Base-by-base conservation (phyloP, 1,284 basidiomycete genomes). In the Cronartium quercuum region DNA sequence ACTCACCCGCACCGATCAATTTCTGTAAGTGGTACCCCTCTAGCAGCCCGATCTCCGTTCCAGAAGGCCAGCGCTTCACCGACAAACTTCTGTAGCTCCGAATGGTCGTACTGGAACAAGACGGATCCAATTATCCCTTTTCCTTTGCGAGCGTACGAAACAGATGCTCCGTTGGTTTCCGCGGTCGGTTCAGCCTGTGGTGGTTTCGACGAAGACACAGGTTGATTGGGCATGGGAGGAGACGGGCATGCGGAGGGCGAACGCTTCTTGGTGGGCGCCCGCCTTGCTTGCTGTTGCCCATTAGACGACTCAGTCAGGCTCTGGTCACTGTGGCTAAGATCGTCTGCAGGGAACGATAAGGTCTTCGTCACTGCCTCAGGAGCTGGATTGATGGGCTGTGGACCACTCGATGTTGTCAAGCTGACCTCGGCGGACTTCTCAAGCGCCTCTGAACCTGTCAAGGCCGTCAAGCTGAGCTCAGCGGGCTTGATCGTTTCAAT, bases 1-100 rank as follows among this genome's bases (percentile, higher is more conserved):
- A 86, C 89, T 83, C 78, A 90, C 90, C 83, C 81, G 83, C 92
- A 94, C 66, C 91, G 84, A 69, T 84, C 80, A 2, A 87, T 84
- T 61, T 90, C 84, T 74, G 85, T 82, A 15, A 89, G 73, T 3
- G 84, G 84, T 0, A 94, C 92, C 1, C 92, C 92, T 29, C 81
- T 81, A 0, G 91, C 87, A 18, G 84, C 83, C 35, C 91, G 84
- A 69, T 83, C 77, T 0, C 91, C 91, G 77, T 86, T 83, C 92
- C 92, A 94, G 86, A 89, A 93, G 55, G 84, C 81, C 12, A 93
- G 82, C 0, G 89, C 84, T 65, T 84, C 84, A 1, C 79, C 77
- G 15, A 94, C 82, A 78, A 90, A 85, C 0, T 78, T 78, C 35
- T 88, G 84, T n/a, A 94, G 84, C 34, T 86, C 76, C 1, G 69